Evolutionary conservation across 345 rosid species (phyloP), one percentile per base, ranked within the genome.

Genomic region (Corymbia maculata): DNA sequence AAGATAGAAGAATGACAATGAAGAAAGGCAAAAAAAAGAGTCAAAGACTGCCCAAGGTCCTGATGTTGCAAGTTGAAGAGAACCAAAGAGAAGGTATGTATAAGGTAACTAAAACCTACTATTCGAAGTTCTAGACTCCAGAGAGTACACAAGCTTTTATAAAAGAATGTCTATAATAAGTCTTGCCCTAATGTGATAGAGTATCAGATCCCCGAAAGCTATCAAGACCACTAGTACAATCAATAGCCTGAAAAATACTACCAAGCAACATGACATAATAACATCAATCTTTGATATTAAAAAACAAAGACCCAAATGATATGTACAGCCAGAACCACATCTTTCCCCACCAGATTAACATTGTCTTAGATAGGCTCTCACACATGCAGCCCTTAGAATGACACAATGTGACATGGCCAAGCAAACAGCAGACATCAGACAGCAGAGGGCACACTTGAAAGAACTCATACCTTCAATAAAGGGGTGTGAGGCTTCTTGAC

Each of bases 401-500:
- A 70, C 13, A 70, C 36, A 47, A 1, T 70, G 24, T 70, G 47
- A 70, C 24, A 70, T 36, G 47, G 47, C 80, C 47, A 70, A 70
- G 80, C 7, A 70, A 70, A 70, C 13, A 70, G 45, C 45, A 36
- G 24, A 70, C 47, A 36, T 47, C 42, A 36, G 42, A 36, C 42
- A 36, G 42, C 42, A 36, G 42, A 36, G 3, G 4, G 42, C 82
- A 70, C 82, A 52, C 42, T 36, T 53, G 30, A 61, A 85, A 84
- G 88, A 51, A 13, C 49, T n/a, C 92, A 45, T 88, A 95, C 96
- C 96, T 93, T 94, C 87, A 94, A 86, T 55, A 95, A 88, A 57
- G 96, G 96, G 51, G 95, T 91, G 36, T 96, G 96, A 79, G 52
- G 96, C 91, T 94, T 94, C 95, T 93, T 96, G 87, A 96, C 96